These are phyloP conservation scores for Candida ovalis DNA, from an alignment of 805 yeast genomes.

Conservation along the genomic window DNA sequence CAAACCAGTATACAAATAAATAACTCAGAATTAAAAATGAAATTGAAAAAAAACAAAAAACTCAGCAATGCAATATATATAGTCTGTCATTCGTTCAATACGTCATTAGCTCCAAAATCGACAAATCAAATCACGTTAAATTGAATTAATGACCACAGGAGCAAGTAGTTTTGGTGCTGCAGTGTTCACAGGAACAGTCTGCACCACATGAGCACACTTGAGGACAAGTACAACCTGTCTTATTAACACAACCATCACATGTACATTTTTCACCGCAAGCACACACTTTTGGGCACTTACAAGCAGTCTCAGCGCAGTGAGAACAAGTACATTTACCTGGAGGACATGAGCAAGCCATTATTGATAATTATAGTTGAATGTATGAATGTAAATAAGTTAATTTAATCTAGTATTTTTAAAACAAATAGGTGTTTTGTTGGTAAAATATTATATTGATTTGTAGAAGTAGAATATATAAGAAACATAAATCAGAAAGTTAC, in stretches of 20 bases:
- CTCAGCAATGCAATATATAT: no score
- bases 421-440: no score
- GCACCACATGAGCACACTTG: conserved; percentile 6
- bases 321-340: conserved; percentile 8
- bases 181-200: conserved; percentile 2
- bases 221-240: conserved; percentile 8
- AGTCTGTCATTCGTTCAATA: no score
- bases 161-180: not conserved
- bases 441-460: not conserved
- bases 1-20: no score
- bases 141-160: conserved; percentile 1
- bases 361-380: conserved; percentile 1
- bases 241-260: conserved; percentile 4
- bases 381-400: not conserved
- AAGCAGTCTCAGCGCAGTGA: conserved; percentile 4
- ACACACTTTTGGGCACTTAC: conserved; percentile 8
- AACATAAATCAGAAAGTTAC: not conserved
- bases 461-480: not conserved
- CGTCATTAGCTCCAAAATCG: not conserved
- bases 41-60: no score
- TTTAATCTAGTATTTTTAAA: no score
- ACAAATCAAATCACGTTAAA: not conserved
- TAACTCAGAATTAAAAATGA: no score
- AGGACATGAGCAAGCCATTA: conserved; percentile 16
- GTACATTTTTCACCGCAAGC: conserved; percentile 7